Conservation (phyloP, 495 filamentous ascomycete species). For the Clavariopsis aquatica region DNA sequence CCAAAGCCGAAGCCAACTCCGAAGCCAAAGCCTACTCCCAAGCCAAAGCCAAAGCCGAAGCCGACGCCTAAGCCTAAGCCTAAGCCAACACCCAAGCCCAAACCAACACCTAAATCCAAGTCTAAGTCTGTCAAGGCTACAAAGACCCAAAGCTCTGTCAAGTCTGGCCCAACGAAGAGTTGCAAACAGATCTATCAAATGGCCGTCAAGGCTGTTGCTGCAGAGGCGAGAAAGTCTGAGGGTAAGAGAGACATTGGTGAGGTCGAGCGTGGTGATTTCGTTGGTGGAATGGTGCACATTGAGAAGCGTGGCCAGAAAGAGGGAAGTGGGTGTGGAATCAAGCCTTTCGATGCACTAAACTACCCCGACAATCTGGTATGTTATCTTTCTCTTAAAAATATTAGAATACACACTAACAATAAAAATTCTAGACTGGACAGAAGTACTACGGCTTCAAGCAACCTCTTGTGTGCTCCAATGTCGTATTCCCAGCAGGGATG, state of each 20-base stretch:
- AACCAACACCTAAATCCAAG: neutral
- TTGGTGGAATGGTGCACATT: neutral
- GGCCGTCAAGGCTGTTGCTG: neutral
- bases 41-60: neutral
- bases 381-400: no score
- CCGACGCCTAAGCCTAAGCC: neutral
- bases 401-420: no score
- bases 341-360: neutral
- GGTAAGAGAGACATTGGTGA: no score
- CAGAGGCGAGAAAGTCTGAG: neutral
- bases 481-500: neutral
- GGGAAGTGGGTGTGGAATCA: neutral
- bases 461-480: neutral
- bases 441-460: neutral
- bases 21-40: neutral
- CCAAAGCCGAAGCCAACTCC: neutral
- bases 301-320: neutral
- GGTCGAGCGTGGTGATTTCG: neutral
- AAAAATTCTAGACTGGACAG: no score
- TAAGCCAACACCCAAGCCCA: neutral
- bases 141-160: neutral
- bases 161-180: neutral
- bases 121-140: neutral
- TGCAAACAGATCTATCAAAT: neutral
- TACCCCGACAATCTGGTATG: neutral